Conservation (phyloP, 495 filamentous ascomycete genomes). For the Penicillium longicatenatum region DNA sequence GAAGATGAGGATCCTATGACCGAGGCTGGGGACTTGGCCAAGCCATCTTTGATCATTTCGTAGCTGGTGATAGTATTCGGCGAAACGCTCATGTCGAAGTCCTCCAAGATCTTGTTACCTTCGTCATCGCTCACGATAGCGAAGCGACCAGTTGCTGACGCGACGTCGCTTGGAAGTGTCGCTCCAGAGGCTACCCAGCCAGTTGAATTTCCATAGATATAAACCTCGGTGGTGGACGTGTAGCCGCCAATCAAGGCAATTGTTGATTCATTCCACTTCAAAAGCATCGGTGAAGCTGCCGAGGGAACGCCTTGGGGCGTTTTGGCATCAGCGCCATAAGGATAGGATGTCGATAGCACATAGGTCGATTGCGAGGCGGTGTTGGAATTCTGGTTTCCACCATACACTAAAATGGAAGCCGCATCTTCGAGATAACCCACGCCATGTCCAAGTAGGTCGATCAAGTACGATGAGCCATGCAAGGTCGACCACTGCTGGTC, state of each 20-base stretch:
- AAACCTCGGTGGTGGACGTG: constrained; percentile 64
- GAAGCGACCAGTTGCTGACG: constrained; percentile 56
- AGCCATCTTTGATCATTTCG: constrained; percentile 54
- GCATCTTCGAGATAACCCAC: constrained; percentile 72
- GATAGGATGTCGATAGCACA: constrained; percentile 61
- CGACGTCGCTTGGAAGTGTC: constrained; percentile 58
- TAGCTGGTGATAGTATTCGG: constrained; percentile 78
- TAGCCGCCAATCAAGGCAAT: constrained; percentile 79
- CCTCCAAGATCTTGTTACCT: constrained; percentile 79
- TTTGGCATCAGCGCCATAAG: constrained; percentile 58
- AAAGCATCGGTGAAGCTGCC: constrained; percentile 65
- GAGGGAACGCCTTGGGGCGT: constrained; percentile 58
- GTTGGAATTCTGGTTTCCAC: constrained; percentile 64
- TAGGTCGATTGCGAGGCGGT: constrained; percentile 64
- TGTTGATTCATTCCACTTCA: constrained; percentile 73
- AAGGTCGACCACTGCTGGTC: constrained; percentile 75
- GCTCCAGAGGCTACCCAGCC: constrained; percentile 68
- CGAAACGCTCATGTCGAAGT: constrained; percentile 72
- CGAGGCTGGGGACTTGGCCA: constrained; percentile 38
- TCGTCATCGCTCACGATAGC: constrained; percentile 69
- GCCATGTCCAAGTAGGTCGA: constrained; percentile 72
- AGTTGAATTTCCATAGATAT: constrained; percentile 52
- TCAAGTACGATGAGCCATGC: constrained; percentile 51
- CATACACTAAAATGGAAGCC: constrained; percentile 79
- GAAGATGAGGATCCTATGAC: constrained; percentile 36